phyloP scores from a whole-genome alignment of 805 yeast genomes.

The Hanseniaspora singularis region DNA sequence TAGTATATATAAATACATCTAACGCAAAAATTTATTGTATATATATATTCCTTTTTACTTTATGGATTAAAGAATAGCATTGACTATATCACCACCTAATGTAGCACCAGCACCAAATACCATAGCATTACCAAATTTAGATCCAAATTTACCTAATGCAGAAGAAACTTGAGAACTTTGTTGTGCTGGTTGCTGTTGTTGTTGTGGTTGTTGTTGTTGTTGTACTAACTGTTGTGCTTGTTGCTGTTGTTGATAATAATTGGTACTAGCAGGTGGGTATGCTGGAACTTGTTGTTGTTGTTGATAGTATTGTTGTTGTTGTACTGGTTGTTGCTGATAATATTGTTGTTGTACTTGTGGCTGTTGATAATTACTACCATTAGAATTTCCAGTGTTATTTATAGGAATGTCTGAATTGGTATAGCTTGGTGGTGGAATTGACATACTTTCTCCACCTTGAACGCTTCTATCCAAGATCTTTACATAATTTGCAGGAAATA shows the following conservation, averaged over 20 bases:
- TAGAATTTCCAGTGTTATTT: constrained; percentile 15
- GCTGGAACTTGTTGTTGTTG: constrained; percentile 27
- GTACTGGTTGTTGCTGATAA: constrained; percentile 31
- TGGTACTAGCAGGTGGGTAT: constrained; percentile 13
- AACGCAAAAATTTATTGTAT: background rate
- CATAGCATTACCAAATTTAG: constrained; percentile 82
- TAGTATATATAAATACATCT: background rate
- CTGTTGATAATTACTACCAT: constrained; percentile 22
- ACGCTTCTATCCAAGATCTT: constrained; percentile 26
- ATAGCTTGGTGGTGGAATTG: constrained; percentile 21
- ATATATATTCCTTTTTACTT: constrained; percentile 33
- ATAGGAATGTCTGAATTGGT: constrained; percentile 13
- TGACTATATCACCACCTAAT: constrained; percentile 70
- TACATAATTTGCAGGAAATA: constrained; percentile 86
- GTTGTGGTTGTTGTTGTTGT: constrained; percentile 22
- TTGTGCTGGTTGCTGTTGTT: constrained; percentile 28
- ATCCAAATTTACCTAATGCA: constrained; percentile 47
- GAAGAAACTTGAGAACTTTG: constrained; percentile 24
- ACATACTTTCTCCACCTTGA: constrained; percentile 15
- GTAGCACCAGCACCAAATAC: constrained; percentile 96
- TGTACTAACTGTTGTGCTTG: constrained; percentile 17
- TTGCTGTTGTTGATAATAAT: constrained; percentile 30
- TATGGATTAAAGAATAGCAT: constrained; percentile 45
- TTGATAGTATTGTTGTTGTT: constrained; percentile 27
- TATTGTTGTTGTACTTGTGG: constrained; percentile 33